phyloP scores from a whole-genome alignment of 495 filamentous ascomycete species.

The Penicillium mononematosum region DNA sequence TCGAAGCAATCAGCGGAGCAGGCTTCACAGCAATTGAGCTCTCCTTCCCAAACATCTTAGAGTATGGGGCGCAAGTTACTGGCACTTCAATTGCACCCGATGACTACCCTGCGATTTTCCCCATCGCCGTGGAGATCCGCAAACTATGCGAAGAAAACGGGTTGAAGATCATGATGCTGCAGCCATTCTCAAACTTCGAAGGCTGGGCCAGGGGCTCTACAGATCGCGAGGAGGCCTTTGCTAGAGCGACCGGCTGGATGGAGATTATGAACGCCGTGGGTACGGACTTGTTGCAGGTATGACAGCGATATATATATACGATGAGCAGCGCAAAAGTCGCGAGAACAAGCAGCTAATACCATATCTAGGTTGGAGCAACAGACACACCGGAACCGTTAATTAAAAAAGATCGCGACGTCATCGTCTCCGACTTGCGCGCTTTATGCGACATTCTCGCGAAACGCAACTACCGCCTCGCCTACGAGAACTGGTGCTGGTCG shows the following conservation, averaged over 20 bases:
- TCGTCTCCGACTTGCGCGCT: constrained; percentile 61
- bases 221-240: constrained; percentile 64
- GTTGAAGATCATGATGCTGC: constrained; percentile 69
- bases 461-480: constrained; percentile 61
- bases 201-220: constrained; percentile 62
- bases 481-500: constrained; percentile 87
- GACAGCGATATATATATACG: background rate
- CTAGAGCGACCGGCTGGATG: constrained; percentile 66
- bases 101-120: constrained; percentile 56
- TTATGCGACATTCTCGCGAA: constrained; percentile 62
- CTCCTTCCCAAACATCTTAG: constrained; percentile 71
- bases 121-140: constrained; percentile 51
- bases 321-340: background rate
- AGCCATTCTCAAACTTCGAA: constrained; percentile 80
- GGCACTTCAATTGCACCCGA: constrained; percentile 50
- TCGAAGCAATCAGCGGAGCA: constrained; percentile 63
- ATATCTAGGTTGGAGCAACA: constrained; percentile 62
- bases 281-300: constrained; percentile 71
- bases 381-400: constrained; percentile 50
- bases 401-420: constrained; percentile 35
- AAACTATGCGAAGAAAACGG: constrained; percentile 50
- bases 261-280: constrained; percentile 68
- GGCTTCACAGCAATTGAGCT: constrained; percentile 73
- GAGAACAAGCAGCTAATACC: background rate
- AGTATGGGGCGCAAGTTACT: constrained; percentile 54